These are phyloP conservation scores for Rutidosis leptorrhynchoides DNA, from an alignment of 129 eudicot genomes.

Conservation along the genomic window DNA sequence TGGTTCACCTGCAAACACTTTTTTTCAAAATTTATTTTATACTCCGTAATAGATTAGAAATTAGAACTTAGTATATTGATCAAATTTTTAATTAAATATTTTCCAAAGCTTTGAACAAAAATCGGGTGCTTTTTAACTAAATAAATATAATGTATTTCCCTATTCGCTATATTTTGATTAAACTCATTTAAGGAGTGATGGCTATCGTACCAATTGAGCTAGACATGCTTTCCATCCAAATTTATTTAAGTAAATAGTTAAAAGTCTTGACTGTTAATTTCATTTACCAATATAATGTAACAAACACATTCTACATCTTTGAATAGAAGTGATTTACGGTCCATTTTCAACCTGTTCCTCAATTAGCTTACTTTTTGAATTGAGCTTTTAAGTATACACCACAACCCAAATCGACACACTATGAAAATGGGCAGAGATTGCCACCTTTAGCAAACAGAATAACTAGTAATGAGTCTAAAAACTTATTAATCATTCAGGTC, in stretches of 20 bases:
- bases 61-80: neutral
- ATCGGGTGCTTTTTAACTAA: neutral
- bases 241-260: too few species aligned
- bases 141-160: neutral
- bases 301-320: neutral
- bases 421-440: neutral
- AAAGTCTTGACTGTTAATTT: neutral
- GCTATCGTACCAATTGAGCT: too few species aligned
- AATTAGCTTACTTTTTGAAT: neutral
- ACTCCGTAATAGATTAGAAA: too few species aligned
- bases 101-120: neutral
- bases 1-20: conserved; percentile 2
- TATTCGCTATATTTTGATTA: neutral
- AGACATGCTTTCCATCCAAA: too few species aligned
- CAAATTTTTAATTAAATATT: too few species aligned
- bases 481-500: conserved; percentile 39
- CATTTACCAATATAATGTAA: neutral
- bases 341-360: neutral
- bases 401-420: neutral
- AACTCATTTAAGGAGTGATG: neutral
- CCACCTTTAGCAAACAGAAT: conserved; percentile 8
- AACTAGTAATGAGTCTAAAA: neutral
- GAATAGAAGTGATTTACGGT: neutral
- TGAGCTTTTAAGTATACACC: neutral
- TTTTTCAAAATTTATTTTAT: neutral